phyloP scores from a whole-genome alignment of 768 basidiomycete species.

The Guyanaporus albipodus region DNA sequence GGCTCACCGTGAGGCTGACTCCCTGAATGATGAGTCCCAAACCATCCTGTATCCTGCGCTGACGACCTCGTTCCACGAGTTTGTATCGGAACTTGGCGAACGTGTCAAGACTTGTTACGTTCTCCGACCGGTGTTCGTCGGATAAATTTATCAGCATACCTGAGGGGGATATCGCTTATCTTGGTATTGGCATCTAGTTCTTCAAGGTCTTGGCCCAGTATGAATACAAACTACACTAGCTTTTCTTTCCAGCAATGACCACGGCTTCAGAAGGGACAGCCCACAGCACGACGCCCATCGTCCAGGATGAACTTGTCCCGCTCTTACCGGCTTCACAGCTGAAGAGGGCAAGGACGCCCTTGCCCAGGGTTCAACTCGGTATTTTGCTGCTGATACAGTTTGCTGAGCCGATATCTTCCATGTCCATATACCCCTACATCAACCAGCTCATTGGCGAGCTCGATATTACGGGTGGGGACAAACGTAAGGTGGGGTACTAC shows the following conservation, averaged over 20 bases:
- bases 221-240: neutral
- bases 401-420: conserved; percentile 35
- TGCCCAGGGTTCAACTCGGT: conserved; percentile 38
- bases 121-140: neutral
- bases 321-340: conserved; percentile 3
- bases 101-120: neutral
- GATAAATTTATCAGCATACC: neutral
- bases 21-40: neutral
- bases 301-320: conserved; percentile 13
- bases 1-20: neutral
- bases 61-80: no score
- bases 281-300: neutral
- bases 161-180: neutral
- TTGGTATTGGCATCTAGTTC: neutral
- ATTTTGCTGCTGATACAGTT: conserved; percentile 34
- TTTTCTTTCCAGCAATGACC: conserved; percentile 1
- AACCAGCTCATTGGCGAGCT: conserved; percentile 38
- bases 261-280: neutral
- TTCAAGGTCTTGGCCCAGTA: neutral
- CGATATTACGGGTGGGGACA: conserved; percentile 25
- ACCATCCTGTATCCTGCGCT: no score
- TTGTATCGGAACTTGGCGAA: neutral
- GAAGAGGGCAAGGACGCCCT: conserved; percentile 24
- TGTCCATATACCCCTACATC: conserved; percentile 47
- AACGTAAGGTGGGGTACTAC: conserved; percentile 50